These are phyloP conservation scores for Didymellaceae sp. DNA, from an alignment of 2,329 filamentous ascomycete species.

Conservation along the genomic window DNA sequence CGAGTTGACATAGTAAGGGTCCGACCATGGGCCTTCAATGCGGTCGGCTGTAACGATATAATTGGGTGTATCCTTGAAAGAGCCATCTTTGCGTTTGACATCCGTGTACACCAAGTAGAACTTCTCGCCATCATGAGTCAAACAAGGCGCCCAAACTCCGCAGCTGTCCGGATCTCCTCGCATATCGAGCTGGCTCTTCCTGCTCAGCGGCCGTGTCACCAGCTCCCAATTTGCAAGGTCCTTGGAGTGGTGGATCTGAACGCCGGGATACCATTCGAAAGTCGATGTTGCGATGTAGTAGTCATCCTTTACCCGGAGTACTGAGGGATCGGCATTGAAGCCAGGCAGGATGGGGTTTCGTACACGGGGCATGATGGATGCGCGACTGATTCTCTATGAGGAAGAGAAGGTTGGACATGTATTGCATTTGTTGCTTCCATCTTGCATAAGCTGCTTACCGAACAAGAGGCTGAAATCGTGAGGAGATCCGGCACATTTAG, in stretches of 20 bases:
- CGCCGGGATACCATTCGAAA: conserved; percentile 68
- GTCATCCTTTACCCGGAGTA: conserved; percentile 57
- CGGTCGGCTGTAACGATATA: conserved; percentile 62
- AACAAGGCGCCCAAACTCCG: conserved; percentile 69
- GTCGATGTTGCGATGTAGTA: conserved; percentile 68
- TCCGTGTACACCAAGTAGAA: conserved; percentile 72
- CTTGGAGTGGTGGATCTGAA: conserved; percentile 65
- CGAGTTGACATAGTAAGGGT: conserved; percentile 65
- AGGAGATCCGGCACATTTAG: conserved; percentile 17
- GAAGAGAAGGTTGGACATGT: not conserved
- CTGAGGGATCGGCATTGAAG: conserved; percentile 68
- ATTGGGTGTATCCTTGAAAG: conserved; percentile 69
- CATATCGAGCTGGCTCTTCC: conserved; percentile 60
- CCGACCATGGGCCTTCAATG: conserved; percentile 68
- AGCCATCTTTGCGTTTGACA: conserved; percentile 71
- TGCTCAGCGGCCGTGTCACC: conserved; percentile 60
- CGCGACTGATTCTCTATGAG: not conserved
- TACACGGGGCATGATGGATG: conserved; percentile 37
- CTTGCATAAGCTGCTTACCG: conserved; percentile 1
- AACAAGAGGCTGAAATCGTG: conserved; percentile 18
- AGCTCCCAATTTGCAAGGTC: conserved; percentile 61
- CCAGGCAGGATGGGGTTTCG: conserved; percentile 63
- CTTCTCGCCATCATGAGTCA: conserved; percentile 65
- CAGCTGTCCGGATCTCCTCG: conserved; percentile 60
- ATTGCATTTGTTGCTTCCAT: conserved; percentile 4